Conservation (phyloP, 345 rosid genomes). For the Eucalyptus camaldulensis region DNA sequence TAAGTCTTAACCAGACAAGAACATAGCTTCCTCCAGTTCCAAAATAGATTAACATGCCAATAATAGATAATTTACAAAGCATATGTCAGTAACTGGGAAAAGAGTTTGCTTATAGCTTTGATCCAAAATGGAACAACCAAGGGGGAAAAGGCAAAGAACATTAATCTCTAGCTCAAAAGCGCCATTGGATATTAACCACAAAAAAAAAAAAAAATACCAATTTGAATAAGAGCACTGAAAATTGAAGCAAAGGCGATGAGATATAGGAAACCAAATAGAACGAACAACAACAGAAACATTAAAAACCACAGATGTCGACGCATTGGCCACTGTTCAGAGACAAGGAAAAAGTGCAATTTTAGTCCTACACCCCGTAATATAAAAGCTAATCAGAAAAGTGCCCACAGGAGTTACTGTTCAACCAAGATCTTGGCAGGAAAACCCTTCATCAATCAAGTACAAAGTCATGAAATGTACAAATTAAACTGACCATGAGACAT, state of each 20-base stretch:
- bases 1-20: not conserved
- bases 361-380: not conserved
- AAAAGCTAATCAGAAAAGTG: not conserved
- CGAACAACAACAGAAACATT: not conserved
- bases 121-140: not conserved
- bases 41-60: not conserved
- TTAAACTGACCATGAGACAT: not conserved
- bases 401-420: not conserved
- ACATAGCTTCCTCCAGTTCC: not conserved
- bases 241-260: not conserved
- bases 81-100: not conserved
- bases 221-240: not conserved
- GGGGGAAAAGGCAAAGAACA: not conserved
- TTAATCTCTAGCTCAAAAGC: not conserved
- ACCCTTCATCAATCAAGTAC: not conserved
- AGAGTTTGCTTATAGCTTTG: not conserved
- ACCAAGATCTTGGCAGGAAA: not conserved
- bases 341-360: not conserved
- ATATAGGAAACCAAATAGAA: not conserved
- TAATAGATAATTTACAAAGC: not conserved
- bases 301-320: not conserved
- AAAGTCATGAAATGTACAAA: not conserved
- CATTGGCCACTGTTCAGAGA: not conserved
- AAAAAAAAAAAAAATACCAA: not conserved
- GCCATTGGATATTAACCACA: not conserved